Percentiles rank a stretch among this genome's conserved stretches.
These are phyloP conservation scores for Dendrocalamus latiflorus DNA, from an alignment of 202 grass and related monocot genomes.

Conservation along the genomic window DNA sequence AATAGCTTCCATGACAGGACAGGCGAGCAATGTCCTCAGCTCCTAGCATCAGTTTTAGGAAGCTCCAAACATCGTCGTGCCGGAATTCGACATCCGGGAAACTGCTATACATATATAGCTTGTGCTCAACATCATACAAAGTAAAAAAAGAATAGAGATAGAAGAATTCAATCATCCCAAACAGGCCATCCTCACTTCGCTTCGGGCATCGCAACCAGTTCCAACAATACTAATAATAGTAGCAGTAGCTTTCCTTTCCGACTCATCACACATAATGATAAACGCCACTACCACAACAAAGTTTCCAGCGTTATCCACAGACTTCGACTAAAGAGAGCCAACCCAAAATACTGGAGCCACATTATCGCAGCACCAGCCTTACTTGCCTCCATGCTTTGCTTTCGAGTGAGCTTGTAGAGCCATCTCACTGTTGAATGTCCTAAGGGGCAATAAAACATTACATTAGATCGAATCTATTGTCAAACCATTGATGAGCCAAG, in stretches of 20 bases:
- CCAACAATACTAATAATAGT: neutral
- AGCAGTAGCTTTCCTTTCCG: neutral
- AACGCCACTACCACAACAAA: neutral
- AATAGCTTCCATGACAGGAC: no score
- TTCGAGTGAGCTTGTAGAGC: constrained; percentile 63
- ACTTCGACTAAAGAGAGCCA: neutral
- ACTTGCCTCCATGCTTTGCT: constrained; percentile 45
- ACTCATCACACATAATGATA: neutral
- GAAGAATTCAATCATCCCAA: neutral
- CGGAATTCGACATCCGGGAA: no score
- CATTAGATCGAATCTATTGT: neutral
- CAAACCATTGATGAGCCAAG: neutral
- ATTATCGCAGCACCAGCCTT: neutral
- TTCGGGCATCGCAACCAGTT: neutral
- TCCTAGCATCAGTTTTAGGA: no score
- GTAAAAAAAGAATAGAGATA: neutral
- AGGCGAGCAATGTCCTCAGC: no score
- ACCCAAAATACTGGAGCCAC: neutral
- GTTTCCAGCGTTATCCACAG: neutral
- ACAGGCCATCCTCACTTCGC: neutral
- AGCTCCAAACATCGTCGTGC: no score
- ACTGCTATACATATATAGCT: no score
- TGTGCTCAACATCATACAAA: neutral
- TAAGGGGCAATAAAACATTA: neutral
- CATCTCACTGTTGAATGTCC: constrained; percentile 70